These are phyloP conservation scores for Mycena amicta DNA, from an alignment of 768 basidiomycete genomes.

Conservation along the genomic window DNA sequence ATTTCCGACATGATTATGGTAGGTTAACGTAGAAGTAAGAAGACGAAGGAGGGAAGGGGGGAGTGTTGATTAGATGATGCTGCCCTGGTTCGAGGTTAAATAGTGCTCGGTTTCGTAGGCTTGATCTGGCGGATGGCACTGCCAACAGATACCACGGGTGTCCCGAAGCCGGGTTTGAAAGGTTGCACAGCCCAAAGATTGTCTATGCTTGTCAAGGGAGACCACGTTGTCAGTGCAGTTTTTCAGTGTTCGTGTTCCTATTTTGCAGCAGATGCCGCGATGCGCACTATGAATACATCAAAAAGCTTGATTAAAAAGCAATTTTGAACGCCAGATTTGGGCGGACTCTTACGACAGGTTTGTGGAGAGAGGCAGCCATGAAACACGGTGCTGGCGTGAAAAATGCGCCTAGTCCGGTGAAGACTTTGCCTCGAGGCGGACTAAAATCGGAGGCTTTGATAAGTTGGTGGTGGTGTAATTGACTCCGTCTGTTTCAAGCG, in stretches of 20 bases:
- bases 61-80: constrained; percentile 2
- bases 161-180: background rate
- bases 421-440: background rate
- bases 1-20: constrained; percentile 20
- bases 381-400: background rate
- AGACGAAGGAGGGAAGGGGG: constrained; percentile 1
- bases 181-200: background rate
- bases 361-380: background rate
- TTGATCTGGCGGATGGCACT: background rate
- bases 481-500: background rate
- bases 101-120: background rate
- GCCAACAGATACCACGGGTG: background rate
- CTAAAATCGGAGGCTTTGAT: background rate
- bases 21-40: constrained; percentile 5
- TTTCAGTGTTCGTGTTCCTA: background rate
- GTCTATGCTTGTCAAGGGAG: background rate
- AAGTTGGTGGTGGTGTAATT: background rate
- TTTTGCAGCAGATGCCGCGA: background rate
- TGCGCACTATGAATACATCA: background rate
- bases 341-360: background rate
- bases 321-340: background rate
- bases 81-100: constrained; percentile 2
- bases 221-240: background rate
- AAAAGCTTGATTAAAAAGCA: background rate
- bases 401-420: background rate